phyloP scores from a whole-genome alignment of 192 early-diverging fungal species.

The Spinellus fusiger region DNA sequence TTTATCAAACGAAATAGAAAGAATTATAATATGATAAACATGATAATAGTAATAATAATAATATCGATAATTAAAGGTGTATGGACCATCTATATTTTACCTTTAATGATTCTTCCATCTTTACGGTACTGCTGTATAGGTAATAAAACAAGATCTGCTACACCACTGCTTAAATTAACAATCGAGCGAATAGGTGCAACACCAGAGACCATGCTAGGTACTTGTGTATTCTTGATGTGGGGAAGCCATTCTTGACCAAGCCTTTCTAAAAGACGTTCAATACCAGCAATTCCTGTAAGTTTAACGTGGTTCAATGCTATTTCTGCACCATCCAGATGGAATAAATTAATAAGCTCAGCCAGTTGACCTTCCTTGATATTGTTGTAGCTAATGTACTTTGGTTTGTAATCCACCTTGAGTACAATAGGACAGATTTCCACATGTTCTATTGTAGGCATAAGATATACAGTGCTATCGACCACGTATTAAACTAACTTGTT shows the following conservation, averaged over 20 bases:
- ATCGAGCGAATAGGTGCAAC: constrained; percentile 82
- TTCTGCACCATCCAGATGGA: constrained; percentile 87
- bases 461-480: background rate
- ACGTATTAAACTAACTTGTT: background rate
- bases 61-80: too few relatives aligned
- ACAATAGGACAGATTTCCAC: constrained; percentile 69
- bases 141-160: constrained; percentile 87
- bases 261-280: constrained; percentile 55
- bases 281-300: constrained; percentile 75
- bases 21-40: background rate
- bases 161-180: constrained; percentile 84
- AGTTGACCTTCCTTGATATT: constrained; percentile 70
- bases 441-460: constrained; percentile 34
- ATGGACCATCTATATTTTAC: too few relatives aligned
- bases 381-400: constrained; percentile 80
- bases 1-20: constrained; percentile 5
- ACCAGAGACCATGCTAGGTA: constrained; percentile 85
- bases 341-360: constrained; percentile 85
- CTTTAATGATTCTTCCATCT: constrained; percentile 86
- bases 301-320: constrained; percentile 76
- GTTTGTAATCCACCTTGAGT: constrained; percentile 94
- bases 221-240: constrained; percentile 87
- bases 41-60: too few relatives aligned
- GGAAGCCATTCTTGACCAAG: constrained; percentile 79
- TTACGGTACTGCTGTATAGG: constrained; percentile 91